Conservation (phyloP, 371 early-diverging fungal genomes). For the Mortierella sp. region DNA sequence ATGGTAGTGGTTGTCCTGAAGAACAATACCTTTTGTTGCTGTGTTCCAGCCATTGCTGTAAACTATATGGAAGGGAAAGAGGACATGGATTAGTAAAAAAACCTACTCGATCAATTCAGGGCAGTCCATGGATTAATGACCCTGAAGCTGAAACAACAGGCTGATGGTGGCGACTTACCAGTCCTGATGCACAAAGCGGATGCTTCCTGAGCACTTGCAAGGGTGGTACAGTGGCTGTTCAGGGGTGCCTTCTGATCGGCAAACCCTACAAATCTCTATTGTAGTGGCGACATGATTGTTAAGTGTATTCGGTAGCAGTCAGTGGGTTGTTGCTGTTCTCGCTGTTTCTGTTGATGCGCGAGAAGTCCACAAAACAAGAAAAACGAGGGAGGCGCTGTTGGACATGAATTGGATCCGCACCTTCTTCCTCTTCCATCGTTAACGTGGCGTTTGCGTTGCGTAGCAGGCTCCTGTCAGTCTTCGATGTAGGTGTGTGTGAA, state of each 20-base stretch:
- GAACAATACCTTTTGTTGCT: slow-evolving; percentile 76
- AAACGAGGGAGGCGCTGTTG: not conserved
- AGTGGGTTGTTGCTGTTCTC: not conserved
- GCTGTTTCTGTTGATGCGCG: not conserved
- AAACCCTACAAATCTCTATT: slow-evolving; percentile 90
- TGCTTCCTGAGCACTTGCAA: slow-evolving; percentile 95
- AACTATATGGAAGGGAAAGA: slow-evolving; percentile 58
- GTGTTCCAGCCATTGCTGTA: slow-evolving; percentile 90
- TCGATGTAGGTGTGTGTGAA: not conserved
- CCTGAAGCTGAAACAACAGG: not conserved
- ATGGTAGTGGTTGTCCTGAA: not conserved
- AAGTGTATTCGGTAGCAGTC: not conserved
- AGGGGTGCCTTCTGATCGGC: slow-evolving; percentile 82
- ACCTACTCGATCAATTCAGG: not conserved
- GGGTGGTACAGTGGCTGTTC: slow-evolving; percentile 91
- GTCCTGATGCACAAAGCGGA: slow-evolving; percentile 90
- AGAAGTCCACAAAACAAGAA: not conserved
- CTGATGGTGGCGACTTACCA: slow-evolving; percentile 66
- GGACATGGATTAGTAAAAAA: not conserved
- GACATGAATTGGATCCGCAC: slow-evolving; percentile 1
- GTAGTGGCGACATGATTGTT: not conserved
- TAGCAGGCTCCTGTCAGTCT: slow-evolving; percentile 13
- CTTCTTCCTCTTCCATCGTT: slow-evolving; percentile 16
- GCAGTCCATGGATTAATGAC: too few species aligned
- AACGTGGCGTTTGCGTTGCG: slow-evolving; percentile 11